Base-by-base conservation (phyloP, 139 green algal genomes). In the Limnomonas spitsbergensis region DNA sequence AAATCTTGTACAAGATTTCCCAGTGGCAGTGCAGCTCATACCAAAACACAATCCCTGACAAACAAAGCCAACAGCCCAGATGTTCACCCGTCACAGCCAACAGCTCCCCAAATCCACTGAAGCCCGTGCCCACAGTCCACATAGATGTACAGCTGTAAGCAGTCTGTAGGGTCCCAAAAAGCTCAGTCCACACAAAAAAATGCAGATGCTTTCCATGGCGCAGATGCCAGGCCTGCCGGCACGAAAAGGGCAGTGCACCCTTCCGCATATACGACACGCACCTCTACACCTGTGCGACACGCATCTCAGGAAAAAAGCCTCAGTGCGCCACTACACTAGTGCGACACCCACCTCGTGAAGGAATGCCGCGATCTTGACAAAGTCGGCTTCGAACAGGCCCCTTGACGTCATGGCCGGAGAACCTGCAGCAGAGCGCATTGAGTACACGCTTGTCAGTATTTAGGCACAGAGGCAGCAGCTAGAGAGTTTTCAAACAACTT, bases 361-460 rank as follows among this genome's bases (percentile, higher is more conserved):
- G 73, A 98, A 92, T 40, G 93, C 91, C 0, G 94, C 95, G 0
- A 99, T 90, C 56, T 80, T 56, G 36, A 85, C 77, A 76, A 96
- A 97, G 88, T 97, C 93, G 1, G 75, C 29, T 87, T 98, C 96
- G 27, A 80, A 78, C 66, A 99, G 95, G 67, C 96, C 96, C 7
- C 96, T 90, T 2, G 91, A 97, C 52, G 96, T 99, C 81, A 99
- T 94, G 20, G 96, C 95, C 14, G 96, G 96, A 2, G 94, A 90
- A 73, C 94, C 47, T 61, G 47, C 14, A 20, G 14, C 14, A 29
- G 14, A 61, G 71, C 77, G 79, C 20, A 40, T n/a, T 20, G n/a
- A 14, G 61, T 34, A 71, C n/a, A 35, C 26, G n/a, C n/a, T 14
- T 14, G 9, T 35, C 61, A 38, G 26, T 35, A 71, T 35, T 61